Percentiles rank a stretch among this genome's conserved stretches.
Evolutionary conservation across 2,329 filamentous ascomycete genomes (phyloP).

Genomic region (Alternaria triticina): DNA sequence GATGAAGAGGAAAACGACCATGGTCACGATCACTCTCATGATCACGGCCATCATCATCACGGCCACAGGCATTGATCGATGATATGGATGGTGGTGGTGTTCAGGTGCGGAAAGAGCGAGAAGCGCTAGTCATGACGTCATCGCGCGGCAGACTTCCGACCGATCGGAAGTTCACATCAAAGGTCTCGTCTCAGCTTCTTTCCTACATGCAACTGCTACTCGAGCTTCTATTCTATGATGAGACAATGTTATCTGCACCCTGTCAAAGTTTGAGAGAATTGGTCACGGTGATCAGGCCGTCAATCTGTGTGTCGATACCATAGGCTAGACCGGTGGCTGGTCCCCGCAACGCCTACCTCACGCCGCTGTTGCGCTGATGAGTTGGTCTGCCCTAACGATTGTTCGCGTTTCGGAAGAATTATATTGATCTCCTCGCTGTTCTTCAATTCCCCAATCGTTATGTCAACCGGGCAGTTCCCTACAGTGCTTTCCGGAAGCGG

Average conservation of each 20-base stretch:
- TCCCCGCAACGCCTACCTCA: not conserved
- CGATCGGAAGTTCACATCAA: not conserved
- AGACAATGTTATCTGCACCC: not conserved
- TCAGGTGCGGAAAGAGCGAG: not conserved
- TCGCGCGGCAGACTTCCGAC: not conserved
- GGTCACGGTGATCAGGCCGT: not conserved
- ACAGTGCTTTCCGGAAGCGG: not conserved
- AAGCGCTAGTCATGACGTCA: not conserved
- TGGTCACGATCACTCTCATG: conserved; percentile 18
- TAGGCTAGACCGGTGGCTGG: not conserved
- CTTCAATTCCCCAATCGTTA: not conserved
- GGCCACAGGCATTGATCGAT: not conserved
- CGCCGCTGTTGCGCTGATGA: not conserved
- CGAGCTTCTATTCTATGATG: not conserved
- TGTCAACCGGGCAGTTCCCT: not conserved
- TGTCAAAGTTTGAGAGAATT: not conserved
- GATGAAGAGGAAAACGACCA: conserved; percentile 36
- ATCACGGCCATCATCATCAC: conserved; percentile 8
- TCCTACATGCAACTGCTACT: not conserved
- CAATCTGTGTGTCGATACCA: not conserved
- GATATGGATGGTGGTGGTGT: not conserved
- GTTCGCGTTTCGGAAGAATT: not conserved
- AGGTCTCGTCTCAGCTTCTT: not conserved
- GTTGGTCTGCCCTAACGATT: not conserved
- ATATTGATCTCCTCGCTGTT: not conserved